Conservation (phyloP, 345 rosid species). For the Abelmoschus esculentus region DNA sequence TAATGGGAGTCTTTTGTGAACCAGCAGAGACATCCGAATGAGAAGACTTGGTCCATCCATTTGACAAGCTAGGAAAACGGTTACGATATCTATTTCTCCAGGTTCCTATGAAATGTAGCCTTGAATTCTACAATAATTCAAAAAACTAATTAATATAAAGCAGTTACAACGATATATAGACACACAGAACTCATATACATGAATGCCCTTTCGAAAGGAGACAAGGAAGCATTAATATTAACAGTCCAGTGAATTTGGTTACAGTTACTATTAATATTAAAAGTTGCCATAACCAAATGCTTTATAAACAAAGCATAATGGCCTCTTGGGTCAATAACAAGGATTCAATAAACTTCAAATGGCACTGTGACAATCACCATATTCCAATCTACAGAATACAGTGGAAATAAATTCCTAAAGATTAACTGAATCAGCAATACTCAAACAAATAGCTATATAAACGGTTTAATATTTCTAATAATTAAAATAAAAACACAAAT, state of each 20-base stretch:
- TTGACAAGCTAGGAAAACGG: conserved; percentile 45
- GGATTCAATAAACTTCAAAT: neutral
- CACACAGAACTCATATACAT: neutral
- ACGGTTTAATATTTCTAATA: neutral
- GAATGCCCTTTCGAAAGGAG: neutral
- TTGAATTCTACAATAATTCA: conserved; percentile 58
- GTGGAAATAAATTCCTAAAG: neutral
- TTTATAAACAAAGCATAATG: neutral
- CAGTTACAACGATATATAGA: neutral
- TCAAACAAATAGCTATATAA: neutral
- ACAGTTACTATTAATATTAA: neutral
- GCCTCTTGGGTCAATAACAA: neutral
- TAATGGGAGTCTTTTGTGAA: conserved; percentile 32
- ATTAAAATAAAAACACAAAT: neutral
- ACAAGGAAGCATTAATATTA: neutral
- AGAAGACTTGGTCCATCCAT: conserved; percentile 31
- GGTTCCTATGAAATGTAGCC: conserved; percentile 98
- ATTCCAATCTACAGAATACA: neutral
- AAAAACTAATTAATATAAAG: neutral
- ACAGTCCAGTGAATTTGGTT: neutral
- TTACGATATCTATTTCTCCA: conserved; percentile 88
- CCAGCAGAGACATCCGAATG: conserved; percentile 27
- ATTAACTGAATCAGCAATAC: neutral
- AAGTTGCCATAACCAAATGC: neutral
- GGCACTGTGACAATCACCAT: neutral